Percentiles rank a stretch among this genome's conserved stretches.
Conservation (phyloP, 192 early-diverging fungal species). For the Coemansia guatemalensis region DNA sequence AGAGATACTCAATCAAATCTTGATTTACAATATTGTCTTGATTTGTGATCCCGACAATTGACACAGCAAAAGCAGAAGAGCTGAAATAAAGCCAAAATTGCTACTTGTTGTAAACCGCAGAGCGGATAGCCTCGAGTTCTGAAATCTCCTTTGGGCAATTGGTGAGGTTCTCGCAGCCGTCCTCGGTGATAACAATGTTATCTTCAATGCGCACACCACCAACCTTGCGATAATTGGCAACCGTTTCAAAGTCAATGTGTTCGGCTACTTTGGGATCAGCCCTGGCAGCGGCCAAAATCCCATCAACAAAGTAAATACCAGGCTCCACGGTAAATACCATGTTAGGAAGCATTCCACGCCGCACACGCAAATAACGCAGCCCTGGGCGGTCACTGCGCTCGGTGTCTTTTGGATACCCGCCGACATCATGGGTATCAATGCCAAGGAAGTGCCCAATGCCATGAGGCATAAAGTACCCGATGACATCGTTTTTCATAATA, state of each 20-base stretch:
- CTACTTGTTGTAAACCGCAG: slow-evolving; percentile 5
- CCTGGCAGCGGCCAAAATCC: slow-evolving; percentile 66
- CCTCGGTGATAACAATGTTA: slow-evolving; percentile 76
- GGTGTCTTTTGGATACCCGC: slow-evolving; percentile 70
- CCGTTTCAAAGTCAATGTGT: slow-evolving; percentile 65
- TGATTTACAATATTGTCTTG: slow-evolving; percentile 9
- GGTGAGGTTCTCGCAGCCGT: slow-evolving; percentile 83
- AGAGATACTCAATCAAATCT: slow-evolving; percentile 5
- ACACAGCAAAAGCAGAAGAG: too few relatives aligned
- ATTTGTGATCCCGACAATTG: background rate
- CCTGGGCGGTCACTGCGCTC: slow-evolving; percentile 70
- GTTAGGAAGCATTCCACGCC: slow-evolving; percentile 68
- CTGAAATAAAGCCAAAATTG: too few relatives aligned
- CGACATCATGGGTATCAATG: slow-evolving; percentile 87
- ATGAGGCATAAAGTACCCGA: slow-evolving; percentile 87
- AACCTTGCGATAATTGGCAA: slow-evolving; percentile 71
- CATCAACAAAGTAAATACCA: slow-evolving; percentile 90
- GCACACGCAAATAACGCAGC: slow-evolving; percentile 72
- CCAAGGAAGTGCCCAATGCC: slow-evolving; percentile 88
- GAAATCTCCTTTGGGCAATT: slow-evolving; percentile 71
- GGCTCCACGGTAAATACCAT: slow-evolving; percentile 95
- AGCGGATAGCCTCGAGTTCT: slow-evolving; percentile 65
- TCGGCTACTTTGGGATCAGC: slow-evolving; percentile 56
- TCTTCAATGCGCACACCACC: slow-evolving; percentile 95
- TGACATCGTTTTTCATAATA: slow-evolving; percentile 66